Evolutionary conservation across 2,329 filamentous ascomycete species (phyloP).

Genomic region (Remersonia thermophila): DNA sequence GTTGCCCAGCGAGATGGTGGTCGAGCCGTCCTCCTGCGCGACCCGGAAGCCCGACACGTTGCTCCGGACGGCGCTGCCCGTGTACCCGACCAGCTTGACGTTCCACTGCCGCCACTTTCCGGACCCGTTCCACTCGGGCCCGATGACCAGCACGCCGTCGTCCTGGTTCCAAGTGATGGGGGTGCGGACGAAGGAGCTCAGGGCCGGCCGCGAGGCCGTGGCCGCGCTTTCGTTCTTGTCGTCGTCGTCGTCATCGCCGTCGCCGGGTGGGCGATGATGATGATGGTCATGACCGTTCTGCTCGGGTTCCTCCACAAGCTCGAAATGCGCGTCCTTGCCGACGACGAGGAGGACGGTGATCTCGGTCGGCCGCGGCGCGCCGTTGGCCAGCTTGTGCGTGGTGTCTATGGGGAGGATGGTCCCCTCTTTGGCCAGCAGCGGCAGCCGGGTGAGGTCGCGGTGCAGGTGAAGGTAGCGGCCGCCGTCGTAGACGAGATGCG

Average conservation of each 20-base stretch:
- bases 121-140: slow-evolving; percentile 11
- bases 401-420: slow-evolving; percentile 45
- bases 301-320: slow-evolving; percentile 34
- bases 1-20: slow-evolving; percentile 8
- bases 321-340: slow-evolving; percentile 35
- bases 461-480: slow-evolving; percentile 39
- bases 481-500: slow-evolving; percentile 44
- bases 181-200: slow-evolving; percentile 9
- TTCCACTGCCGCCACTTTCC: slow-evolving; percentile 12
- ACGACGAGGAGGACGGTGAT: slow-evolving; percentile 38
- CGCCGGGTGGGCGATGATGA: too few species aligned
- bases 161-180: slow-evolving; percentile 16
- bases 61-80: slow-evolving; percentile 3
- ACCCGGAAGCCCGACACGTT: slow-evolving; percentile 4
- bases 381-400: slow-evolving; percentile 30
- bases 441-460: slow-evolving; percentile 35
- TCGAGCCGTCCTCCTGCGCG: slow-evolving; percentile 5
- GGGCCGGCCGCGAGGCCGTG: slow-evolving; percentile 3
- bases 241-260: background rate
- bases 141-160: slow-evolving; percentile 12
- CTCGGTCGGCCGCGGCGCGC: slow-evolving; percentile 31
- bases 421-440: slow-evolving; percentile 43
- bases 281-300: too few species aligned
- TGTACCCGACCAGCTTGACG: slow-evolving; percentile 16
- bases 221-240: background rate